Evolutionary conservation across 2,329 filamentous ascomycete genomes (phyloP).

Genomic region (Ambrosiella xylebori): DNA sequence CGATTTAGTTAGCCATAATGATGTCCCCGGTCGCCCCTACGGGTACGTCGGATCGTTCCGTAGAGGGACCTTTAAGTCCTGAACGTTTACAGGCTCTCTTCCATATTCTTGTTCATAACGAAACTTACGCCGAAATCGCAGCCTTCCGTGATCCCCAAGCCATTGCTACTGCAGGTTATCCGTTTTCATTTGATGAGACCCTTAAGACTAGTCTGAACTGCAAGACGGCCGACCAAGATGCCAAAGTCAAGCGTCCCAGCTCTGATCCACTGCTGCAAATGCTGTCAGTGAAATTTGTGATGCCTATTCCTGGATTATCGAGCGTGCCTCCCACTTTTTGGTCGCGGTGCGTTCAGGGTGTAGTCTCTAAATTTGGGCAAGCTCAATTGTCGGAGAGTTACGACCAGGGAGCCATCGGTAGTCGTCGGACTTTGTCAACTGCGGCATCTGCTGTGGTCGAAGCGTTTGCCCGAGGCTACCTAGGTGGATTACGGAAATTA

Average conservation of each 20-base stretch:
- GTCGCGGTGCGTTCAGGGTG: conserved; percentile 39
- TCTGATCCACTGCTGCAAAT: conserved; percentile 45
- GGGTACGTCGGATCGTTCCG: neutral
- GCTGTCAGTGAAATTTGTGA: conserved; percentile 37
- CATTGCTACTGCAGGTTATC: conserved; percentile 51
- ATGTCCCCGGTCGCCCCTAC: neutral
- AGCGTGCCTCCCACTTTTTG: conserved; percentile 49
- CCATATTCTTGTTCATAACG: conserved; percentile 41
- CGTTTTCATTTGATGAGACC: conserved; percentile 31
- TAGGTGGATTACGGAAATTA: conserved; percentile 38
- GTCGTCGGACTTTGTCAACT: conserved; percentile 57
- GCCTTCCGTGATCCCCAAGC: conserved; percentile 49
- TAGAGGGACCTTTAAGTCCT: conserved; percentile 12
- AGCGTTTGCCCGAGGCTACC: conserved; percentile 45
- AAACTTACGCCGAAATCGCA: conserved; percentile 52
- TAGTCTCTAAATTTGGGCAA: conserved; percentile 44
- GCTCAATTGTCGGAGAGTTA: conserved; percentile 66
- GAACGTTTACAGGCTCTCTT: conserved; percentile 37
- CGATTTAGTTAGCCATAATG: neutral
- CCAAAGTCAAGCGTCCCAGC: conserved; percentile 7
- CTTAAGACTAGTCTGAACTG: conserved; percentile 2
- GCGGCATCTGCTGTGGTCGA: conserved; percentile 54
- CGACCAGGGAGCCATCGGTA: conserved; percentile 59
- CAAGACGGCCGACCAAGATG: neutral
- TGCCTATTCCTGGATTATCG: conserved; percentile 48